phyloP scores from a whole-genome alignment of 106 monocot species.

The Posidonia australis region DNA sequence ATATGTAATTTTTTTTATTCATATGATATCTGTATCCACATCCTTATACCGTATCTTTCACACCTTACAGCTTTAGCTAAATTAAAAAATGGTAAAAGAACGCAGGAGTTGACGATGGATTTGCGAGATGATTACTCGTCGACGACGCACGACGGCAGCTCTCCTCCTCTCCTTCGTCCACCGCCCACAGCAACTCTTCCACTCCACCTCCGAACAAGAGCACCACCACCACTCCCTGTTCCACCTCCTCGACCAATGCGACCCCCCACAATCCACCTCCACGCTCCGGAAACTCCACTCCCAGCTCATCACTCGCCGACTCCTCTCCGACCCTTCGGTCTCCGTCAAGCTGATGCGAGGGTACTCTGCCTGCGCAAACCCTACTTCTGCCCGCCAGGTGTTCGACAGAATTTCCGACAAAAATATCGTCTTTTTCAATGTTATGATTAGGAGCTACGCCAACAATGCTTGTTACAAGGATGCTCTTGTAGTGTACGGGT shows the following conservation, averaged over 20 bases:
- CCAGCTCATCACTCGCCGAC: constrained; percentile 19
- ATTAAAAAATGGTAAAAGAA: too few species aligned
- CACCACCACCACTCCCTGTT: neutral
- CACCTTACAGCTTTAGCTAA: too few species aligned
- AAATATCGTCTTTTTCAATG: constrained; percentile 70
- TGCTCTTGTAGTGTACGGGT: constrained; percentile 41
- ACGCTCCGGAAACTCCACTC: constrained; percentile 27
- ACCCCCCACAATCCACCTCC: constrained; percentile 17
- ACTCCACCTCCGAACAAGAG: neutral
- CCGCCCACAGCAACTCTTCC: too few species aligned
- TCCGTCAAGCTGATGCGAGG: constrained; percentile 68
- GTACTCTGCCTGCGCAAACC: constrained; percentile 43
- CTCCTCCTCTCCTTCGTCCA: too few species aligned
- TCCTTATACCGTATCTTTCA: too few species aligned
- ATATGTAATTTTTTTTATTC: too few species aligned
- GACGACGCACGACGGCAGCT: too few species aligned
- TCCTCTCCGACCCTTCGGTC: constrained; percentile 29
- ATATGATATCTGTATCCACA: too few species aligned
- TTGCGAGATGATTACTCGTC: too few species aligned
- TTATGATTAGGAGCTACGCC: constrained; percentile 73
- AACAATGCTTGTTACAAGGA: constrained; percentile 28
- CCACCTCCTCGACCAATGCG: constrained; percentile 32
- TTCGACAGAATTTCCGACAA: constrained; percentile 39
- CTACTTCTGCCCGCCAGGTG: constrained; percentile 31
- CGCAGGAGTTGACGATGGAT: too few species aligned